Conservation (phyloP, 345 rosid genomes). For the Iberis pinnata region DNA sequence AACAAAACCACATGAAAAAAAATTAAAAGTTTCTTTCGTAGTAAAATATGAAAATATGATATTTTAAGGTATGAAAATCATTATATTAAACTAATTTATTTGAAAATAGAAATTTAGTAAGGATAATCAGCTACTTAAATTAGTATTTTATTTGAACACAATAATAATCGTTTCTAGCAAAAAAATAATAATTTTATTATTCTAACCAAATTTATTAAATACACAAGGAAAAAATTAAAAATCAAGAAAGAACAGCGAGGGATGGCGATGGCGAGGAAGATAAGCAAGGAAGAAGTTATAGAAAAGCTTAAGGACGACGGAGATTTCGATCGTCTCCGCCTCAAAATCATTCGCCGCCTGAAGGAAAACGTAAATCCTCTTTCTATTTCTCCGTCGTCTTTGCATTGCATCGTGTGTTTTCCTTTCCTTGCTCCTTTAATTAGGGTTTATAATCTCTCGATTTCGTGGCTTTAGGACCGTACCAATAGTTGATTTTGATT, state of each 20-base stretch:
- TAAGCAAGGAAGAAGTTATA: conserved; percentile 64
- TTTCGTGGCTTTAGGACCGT: conserved; percentile 1
- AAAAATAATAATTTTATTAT: too few relatives aligned
- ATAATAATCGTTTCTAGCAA: too few relatives aligned
- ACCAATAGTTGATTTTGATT: background rate
- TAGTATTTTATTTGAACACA: too few relatives aligned
- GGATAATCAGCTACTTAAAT: too few relatives aligned
- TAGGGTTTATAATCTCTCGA: conserved; percentile 16
- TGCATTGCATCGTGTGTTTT: background rate
- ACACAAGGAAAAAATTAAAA: too few relatives aligned
- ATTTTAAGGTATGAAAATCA: too few relatives aligned
- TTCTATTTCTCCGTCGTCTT: background rate
- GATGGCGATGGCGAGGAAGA: conserved; percentile 21
- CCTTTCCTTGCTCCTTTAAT: background rate
- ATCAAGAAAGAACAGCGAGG: background rate
- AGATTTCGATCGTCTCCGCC: conserved; percentile 81
- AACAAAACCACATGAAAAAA: too few relatives aligned
- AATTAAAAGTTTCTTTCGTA: too few relatives aligned
- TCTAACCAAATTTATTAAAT: too few relatives aligned
- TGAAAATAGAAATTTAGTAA: too few relatives aligned
- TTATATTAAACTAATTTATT: too few relatives aligned
- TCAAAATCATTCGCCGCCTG: conserved; percentile 76
- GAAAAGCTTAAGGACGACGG: conserved; percentile 80
- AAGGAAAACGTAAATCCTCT: conserved; percentile 47
- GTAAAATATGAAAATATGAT: too few relatives aligned